Percentiles rank a stretch among this genome's conserved stretches.
phyloP scores from a whole-genome alignment of 176 grass and related monocot genomes.

The Raddia distichophylla region DNA sequence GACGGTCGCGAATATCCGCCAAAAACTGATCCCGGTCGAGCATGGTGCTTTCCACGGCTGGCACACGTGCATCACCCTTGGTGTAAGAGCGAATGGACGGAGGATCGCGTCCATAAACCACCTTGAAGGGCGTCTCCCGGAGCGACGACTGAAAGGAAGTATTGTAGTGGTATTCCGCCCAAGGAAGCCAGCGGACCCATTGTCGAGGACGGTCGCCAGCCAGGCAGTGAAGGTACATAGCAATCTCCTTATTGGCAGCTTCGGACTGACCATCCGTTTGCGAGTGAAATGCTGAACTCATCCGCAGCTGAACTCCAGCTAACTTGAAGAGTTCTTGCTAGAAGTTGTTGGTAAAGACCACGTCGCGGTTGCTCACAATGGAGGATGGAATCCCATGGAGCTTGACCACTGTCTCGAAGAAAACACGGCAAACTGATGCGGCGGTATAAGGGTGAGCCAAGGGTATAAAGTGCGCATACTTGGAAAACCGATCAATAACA shows the following conservation, averaged over 20 bases:
- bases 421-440: too few relatives aligned
- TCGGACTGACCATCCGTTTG: not conserved
- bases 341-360: not conserved
- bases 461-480: too few relatives aligned
- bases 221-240: not conserved
- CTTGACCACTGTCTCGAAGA: too few relatives aligned
- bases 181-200: not conserved
- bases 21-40: not conserved
- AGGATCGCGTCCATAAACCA: not conserved
- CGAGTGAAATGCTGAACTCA: not conserved
- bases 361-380: not conserved
- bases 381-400: not conserved
- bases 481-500: too few relatives aligned
- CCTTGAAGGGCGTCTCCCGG: not conserved
- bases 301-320: not conserved
- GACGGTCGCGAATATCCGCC: not conserved
- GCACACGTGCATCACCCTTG: not conserved
- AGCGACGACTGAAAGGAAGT: not conserved
- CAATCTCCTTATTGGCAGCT: not conserved
- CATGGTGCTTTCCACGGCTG: not conserved
- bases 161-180: not conserved
- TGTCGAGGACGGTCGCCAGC: not conserved
- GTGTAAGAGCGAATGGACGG: not conserved
- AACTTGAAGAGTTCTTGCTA: not conserved
- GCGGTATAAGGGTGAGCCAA: too few relatives aligned